These are phyloP conservation scores for Colletotrichum lindemuthianum DNA, from an alignment of 2,329 filamentous ascomycete species.

Conservation along the genomic window DNA sequence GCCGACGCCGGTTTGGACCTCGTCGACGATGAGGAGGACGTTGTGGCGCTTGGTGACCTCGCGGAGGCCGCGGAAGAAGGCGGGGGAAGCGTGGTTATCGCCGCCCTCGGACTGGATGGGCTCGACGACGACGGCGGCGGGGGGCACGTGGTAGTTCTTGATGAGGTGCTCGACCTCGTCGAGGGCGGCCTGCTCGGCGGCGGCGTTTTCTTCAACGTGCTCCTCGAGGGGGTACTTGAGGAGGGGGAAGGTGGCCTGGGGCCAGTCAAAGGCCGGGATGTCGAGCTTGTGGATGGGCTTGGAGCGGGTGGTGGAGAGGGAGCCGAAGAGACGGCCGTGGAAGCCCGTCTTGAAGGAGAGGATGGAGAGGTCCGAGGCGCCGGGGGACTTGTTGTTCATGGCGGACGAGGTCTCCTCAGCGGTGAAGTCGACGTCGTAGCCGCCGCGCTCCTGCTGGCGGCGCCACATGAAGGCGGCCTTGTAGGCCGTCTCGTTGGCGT, in stretches of 20 bases:
- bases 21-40: constrained; percentile 89
- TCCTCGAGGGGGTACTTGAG: constrained; percentile 89
- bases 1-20: constrained; percentile 93
- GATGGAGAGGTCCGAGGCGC: constrained; percentile 81
- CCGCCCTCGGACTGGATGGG: constrained; percentile 94
- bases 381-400: constrained; percentile 85
- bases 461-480: constrained; percentile 97
- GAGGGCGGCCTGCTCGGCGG: constrained; percentile 82
- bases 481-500: constrained; percentile 94
- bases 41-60: constrained; percentile 80
- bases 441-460: constrained; percentile 82
- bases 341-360: constrained; percentile 89
- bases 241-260: constrained; percentile 84
- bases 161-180: constrained; percentile 87
- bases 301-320: constrained; percentile 86
- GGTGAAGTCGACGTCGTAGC: constrained; percentile 80
- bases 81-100: constrained; percentile 90
- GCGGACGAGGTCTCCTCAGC: constrained; percentile 76
- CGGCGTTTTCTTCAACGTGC: constrained; percentile 82
- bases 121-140: constrained; percentile 85
- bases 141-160: constrained; percentile 79
- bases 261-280: constrained; percentile 95
- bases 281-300: constrained; percentile 96
- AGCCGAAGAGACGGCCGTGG: constrained; percentile 90
- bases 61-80: constrained; percentile 87